Evolutionary conservation across 2,329 filamentous ascomycete genomes (phyloP).

Genomic region (Talaromyces sp.): DNA sequence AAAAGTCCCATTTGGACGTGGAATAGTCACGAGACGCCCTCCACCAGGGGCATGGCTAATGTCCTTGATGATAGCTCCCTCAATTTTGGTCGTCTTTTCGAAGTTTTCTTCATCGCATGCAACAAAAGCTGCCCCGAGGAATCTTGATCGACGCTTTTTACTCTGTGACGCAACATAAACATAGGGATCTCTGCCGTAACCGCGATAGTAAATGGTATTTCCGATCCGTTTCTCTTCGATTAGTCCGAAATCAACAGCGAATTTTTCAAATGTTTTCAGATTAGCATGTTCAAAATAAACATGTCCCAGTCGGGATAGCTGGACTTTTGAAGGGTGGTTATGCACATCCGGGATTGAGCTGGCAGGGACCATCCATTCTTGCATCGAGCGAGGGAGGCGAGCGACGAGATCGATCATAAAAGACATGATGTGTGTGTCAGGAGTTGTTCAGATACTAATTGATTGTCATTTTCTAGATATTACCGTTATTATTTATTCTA

Average conservation of each 20-base stretch:
- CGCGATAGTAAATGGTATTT: constrained; percentile 53
- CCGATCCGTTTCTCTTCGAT: constrained; percentile 21
- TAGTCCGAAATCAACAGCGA: constrained; percentile 29
- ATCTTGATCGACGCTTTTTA: constrained; percentile 44
- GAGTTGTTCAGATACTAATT: not conserved
- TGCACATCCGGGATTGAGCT: constrained; percentile 14
- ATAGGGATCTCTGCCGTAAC: constrained; percentile 58
- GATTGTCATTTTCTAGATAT: not conserved
- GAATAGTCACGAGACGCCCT: constrained; percentile 22
- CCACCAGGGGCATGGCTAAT: constrained; percentile 27
- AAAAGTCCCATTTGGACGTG: constrained; percentile 50
- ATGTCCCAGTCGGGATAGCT: constrained; percentile 22
- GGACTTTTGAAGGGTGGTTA: constrained; percentile 20
- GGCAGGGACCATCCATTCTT: constrained; percentile 13
- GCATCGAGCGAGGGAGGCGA: constrained; percentile 11
- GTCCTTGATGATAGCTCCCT: constrained; percentile 50
- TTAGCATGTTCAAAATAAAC: constrained; percentile 27
- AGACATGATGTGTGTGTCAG: not conserved
- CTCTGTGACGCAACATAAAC: constrained; percentile 53
- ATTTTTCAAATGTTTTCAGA: constrained; percentile 19
- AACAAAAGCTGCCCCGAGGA: constrained; percentile 54
- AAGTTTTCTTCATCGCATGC: constrained; percentile 55
- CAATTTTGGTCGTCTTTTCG: constrained; percentile 41
- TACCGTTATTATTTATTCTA: not conserved
- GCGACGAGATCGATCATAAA: constrained; percentile 13